Conservation (phyloP, 2,329 filamentous ascomycete genomes). For the Colletotrichum siamense region DNA sequence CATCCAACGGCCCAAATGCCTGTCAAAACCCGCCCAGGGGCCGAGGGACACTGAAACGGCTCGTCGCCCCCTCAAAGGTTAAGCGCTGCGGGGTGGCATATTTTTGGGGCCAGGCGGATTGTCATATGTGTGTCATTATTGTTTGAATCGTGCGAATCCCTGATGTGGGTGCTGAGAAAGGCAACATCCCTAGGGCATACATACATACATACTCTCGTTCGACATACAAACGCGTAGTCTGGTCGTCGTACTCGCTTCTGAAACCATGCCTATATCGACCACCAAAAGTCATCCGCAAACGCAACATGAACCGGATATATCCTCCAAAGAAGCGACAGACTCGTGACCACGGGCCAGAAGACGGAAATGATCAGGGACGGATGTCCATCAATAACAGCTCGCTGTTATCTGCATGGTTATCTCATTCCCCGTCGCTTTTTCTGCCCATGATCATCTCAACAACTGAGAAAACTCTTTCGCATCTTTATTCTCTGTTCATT, state of each 20-base stretch:
- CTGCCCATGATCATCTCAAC: background rate
- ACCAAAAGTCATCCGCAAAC: background rate
- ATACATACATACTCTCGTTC: background rate
- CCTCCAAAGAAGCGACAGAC: background rate
- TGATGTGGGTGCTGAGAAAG: background rate
- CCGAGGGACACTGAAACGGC: conserved; percentile 4
- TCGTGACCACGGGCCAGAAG: background rate
- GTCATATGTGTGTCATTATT: conserved; percentile 16
- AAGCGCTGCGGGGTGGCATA: background rate
- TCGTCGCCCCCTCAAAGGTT: background rate
- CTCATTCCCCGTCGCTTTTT: background rate
- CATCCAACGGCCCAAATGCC: background rate
- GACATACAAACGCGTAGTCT: background rate
- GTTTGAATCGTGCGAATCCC: conserved; percentile 8
- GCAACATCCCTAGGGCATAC: background rate
- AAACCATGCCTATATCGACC: background rate
- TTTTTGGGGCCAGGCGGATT: background rate
- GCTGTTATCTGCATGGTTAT: background rate
- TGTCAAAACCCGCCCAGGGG: background rate
- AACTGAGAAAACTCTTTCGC: background rate
- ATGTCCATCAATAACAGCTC: background rate
- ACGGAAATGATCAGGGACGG: background rate
- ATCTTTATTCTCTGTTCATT: background rate
- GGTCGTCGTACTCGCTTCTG: background rate
- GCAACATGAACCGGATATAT: background rate